These are phyloP conservation scores for Haplosporangium sp. DNA, from an alignment of 371 early-diverging fungal species.

Conservation along the genomic window DNA sequence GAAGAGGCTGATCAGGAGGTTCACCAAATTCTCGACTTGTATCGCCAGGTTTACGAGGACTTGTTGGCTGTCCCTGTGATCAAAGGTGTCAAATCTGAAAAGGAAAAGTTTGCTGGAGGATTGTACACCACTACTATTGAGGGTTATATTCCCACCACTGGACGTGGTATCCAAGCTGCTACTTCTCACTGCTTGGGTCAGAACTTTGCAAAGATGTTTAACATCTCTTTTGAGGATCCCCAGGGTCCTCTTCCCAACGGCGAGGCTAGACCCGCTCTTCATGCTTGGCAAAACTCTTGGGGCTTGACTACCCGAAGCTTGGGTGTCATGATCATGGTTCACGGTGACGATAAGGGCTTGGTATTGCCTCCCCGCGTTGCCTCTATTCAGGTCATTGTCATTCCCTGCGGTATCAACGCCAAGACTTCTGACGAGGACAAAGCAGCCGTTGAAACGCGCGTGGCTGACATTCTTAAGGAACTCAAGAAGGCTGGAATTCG, in stretches of 20 bases:
- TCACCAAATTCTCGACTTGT: conserved; percentile 93
- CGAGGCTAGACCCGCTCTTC: conserved; percentile 70
- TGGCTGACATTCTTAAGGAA: conserved; percentile 74
- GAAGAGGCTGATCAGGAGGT: conserved; percentile 96
- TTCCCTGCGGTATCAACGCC: conserved; percentile 97
- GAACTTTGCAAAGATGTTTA: conserved; percentile 99
- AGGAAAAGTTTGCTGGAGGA: conserved; percentile 99
- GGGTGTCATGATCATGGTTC: conserved; percentile 99
- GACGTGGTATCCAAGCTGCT: conserved; percentile 99
- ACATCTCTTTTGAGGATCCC: conserved; percentile 86
- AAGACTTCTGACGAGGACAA: conserved; percentile 85
- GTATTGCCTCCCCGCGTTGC: conserved; percentile 99
- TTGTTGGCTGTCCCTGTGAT: conserved; percentile 99
- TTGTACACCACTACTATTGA: conserved; percentile 99
- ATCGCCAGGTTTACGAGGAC: conserved; percentile 97
- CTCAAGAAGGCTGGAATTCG: conserved; percentile 89
- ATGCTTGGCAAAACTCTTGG: conserved; percentile 99
- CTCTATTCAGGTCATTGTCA: conserved; percentile 91
- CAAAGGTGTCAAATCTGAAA: conserved; percentile 98
- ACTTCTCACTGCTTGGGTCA: conserved; percentile 99
- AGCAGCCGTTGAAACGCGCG: conserved; percentile 71
- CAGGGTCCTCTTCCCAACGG: conserved; percentile 59
- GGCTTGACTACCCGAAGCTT: conserved; percentile 99
- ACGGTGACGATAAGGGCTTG: conserved; percentile 99
- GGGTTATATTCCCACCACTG: conserved; percentile 98